These are phyloP conservation scores for Mycena sp. DNA, from an alignment of 1,284 basidiomycete genomes.

Conservation along the genomic window DNA sequence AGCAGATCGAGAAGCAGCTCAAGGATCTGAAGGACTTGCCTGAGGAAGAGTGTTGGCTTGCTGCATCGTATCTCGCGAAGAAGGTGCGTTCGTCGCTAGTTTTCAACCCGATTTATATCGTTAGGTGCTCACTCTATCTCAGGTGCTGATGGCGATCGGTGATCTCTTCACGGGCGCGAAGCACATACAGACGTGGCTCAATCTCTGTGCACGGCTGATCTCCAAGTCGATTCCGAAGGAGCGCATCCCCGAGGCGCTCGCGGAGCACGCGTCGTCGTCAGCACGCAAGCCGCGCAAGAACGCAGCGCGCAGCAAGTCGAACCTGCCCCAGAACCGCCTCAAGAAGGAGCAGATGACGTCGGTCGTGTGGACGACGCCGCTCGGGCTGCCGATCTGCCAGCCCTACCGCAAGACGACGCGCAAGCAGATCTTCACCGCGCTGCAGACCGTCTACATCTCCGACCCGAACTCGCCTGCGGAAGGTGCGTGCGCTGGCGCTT, in stretches of 20 bases:
- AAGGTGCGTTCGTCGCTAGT: slow-evolving; percentile 54
- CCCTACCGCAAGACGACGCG: slow-evolving; percentile 92
- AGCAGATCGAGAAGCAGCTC: slow-evolving; percentile 94
- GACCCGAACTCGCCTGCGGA: slow-evolving; percentile 86
- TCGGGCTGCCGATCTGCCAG: slow-evolving; percentile 96
- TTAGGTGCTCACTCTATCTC: slow-evolving; percentile 8
- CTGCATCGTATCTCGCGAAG: slow-evolving; percentile 87
- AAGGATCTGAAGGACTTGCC: slow-evolving; percentile 81
- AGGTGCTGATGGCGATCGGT: slow-evolving; percentile 88
- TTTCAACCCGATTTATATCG: neutral
- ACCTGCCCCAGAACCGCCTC: slow-evolving; percentile 52
- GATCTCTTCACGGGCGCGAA: slow-evolving; percentile 94
- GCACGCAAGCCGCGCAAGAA: slow-evolving; percentile 2
- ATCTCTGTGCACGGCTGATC: slow-evolving; percentile 84
- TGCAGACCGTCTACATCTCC: slow-evolving; percentile 94
- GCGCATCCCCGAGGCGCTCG: slow-evolving; percentile 66
- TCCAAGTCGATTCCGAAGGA: slow-evolving; percentile 87
- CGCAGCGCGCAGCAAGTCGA: slow-evolving; percentile 19
- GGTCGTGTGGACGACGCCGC: slow-evolving; percentile 96
- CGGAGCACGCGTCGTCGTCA: slow-evolving; percentile 35
- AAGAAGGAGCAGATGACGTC: slow-evolving; percentile 94
- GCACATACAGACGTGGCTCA: slow-evolving; percentile 93
- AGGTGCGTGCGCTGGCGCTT: slow-evolving; percentile 53
- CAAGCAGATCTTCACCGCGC: slow-evolving; percentile 85
- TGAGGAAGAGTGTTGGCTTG: slow-evolving; percentile 76